Base-by-base conservation (phyloP, 1,139 yeast genomes). In the Sugiyamaella grinbergsii region DNA sequence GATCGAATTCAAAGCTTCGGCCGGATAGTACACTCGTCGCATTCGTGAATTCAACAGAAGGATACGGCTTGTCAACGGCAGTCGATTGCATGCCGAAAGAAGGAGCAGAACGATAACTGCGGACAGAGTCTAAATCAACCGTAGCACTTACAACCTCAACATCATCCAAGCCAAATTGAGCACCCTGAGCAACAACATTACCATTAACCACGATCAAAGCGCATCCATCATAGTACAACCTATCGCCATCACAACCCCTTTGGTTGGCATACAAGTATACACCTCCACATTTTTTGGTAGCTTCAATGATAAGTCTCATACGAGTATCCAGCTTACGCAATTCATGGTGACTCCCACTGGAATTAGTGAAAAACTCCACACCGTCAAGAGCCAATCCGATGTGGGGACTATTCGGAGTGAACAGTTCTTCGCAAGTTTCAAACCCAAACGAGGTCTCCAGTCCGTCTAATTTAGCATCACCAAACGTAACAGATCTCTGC, bases 161-260 rank as follows among this genome's bases (percentile, higher is more conserved):
- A 62, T 93, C 99, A 41, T 80, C 76, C 52, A 93, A 72, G 0
- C 95, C 83, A 62, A 93, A 93, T 68, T 93, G 98, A 1, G 86
- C 75, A 0, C 95, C 98, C 67, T 93, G 98, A 0, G 96, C 97
- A 7, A 93, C 85, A 56, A 93, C 82, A 53, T 81, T 72, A 36
- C 98, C 98, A 66, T 94, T 93, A 47, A 91, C 89, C 5, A 91
- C 88, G 66, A 94, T 93, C 63, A 89, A 75, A 0, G 98, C 96
- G 71, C 96, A 88, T 1, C 99, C 99, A 69, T 93, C 99, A 64
- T 93, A 93, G 68, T 94, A 93, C 49, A 93, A 72, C 54, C 99
- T 78, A 66, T 94, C 99, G 58, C 99, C 99, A 68, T 94, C 99
- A 68, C 99, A 93, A 5, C 99, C 99, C 56, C 85, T 83, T 70